These are phyloP conservation scores for Melastoma malabathricum DNA, from an alignment of 345 rosid genomes.

Conservation along the genomic window DNA sequence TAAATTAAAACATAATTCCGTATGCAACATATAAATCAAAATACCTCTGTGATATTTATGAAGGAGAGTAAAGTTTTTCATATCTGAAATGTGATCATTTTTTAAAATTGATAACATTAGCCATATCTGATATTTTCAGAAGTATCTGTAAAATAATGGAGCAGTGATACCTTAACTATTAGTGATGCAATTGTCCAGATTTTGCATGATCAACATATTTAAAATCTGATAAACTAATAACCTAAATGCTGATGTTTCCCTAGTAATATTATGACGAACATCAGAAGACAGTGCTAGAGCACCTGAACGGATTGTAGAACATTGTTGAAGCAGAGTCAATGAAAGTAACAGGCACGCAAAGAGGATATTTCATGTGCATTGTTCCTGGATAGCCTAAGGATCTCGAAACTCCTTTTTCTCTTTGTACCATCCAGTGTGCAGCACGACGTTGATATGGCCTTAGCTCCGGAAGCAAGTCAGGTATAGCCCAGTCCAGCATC, in stretches of 20 bases:
- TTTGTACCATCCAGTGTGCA: conserved; percentile 84
- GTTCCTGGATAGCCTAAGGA: conserved; percentile 21
- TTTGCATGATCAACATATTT: no score
- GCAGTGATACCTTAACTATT: no score
- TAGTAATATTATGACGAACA: not conserved
- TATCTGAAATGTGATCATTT: no score
- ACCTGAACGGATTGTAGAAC: conserved; percentile 97
- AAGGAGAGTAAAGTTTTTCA: no score
- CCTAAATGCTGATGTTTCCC: not conserved
- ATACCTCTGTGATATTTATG: no score
- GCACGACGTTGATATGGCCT: conserved; percentile 96
- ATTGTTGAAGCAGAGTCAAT: conserved; percentile 53
- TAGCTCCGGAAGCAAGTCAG: conserved; percentile 63
- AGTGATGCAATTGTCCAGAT: no score
- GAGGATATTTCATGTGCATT: conserved; percentile 47
- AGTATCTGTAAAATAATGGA: no score
- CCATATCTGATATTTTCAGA: no score
- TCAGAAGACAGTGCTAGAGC: conserved; percentile 7
- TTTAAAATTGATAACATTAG: no score
- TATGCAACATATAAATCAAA: no score
- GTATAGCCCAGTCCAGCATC: conserved; percentile 49
- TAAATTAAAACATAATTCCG: no score
- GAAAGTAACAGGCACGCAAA: conserved; percentile 49
- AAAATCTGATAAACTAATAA: not conserved
- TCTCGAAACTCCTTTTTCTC: conserved; percentile 56